Evolutionary conservation across 2,329 filamentous ascomycete genomes (phyloP), one percentile per base, ranked within the genome.

Genomic region (Ophiocordyceps robertsii): DNA sequence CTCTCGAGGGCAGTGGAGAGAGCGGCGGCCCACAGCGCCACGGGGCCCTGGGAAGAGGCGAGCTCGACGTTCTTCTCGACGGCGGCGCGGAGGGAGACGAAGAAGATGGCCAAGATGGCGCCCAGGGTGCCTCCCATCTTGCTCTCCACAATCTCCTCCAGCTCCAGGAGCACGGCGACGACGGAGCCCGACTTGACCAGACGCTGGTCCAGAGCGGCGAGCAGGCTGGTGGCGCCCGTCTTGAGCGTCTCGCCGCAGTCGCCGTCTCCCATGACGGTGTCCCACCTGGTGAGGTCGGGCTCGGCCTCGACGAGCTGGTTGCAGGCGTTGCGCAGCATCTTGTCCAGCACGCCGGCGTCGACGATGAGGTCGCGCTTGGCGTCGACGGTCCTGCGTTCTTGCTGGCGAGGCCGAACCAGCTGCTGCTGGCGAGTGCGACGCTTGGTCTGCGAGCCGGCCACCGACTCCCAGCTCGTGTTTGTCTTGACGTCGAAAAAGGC

Each of bases 191-290:
- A 48, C 4, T 51, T 52, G 3, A 60, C 59, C 0, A 71, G 57
- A 41, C 70, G 57, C 17, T 43, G 46, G 38, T 62, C 62, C 5
- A 74, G 52, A 1, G 67, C 68, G 0, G 73, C 73, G 2, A 73
- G 53, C 8, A 75, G 53, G 4, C 58, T 58, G 6, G 55, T 65
- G 0, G 73, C 73, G 1, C 73, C 73, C 0, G 67, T 69, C 58
- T 72, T 69, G 42, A 77, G 62, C 3, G 72, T 75, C 53, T 82
- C 75, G 32, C 78, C 78, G 53, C 77, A 82, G 58, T 82, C 77
- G 11, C 77, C 77, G 50, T 81, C 78, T 31, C 76, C 77, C 68
- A 80, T 75, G 38, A 76, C 56, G 5, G 71, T 77, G 55, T 81
- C 76, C 69, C 73, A 80, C 46, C 63, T 70, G 1, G 78, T 82